Evolutionary conservation across 139 green algal genomes (phyloP), one percentile per base, ranked within the genome.

Genomic region (Tetratostichococcus sp.): DNA sequence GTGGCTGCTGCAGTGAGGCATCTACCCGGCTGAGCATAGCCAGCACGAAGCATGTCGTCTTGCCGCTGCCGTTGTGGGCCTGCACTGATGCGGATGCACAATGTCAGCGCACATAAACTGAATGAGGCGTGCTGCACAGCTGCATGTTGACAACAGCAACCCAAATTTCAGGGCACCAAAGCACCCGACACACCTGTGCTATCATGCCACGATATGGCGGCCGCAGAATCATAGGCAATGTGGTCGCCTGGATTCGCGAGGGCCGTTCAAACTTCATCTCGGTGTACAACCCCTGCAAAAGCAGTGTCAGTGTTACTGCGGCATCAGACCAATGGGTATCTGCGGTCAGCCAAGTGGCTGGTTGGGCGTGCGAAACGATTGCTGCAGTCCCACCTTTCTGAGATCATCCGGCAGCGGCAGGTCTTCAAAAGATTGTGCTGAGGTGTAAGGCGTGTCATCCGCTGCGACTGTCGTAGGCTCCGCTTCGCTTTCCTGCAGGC

Each of bases 251-350:
- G 65, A 99, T 95, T 28, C 82, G 88, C 25, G 85, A 94, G 21
- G 96, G 96, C 70, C 82, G 77, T 83, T 99, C 91, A 83, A 99
- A 99, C 82, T 97, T 97, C 96, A 99, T 99, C 82, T 98, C 94
- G 0, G 83, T 92, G 84, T 99, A 99, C 65, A 99, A 76, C 0
- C 95, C 96, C 81, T 93, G 80, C 21, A 6, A 50, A 23, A 26
- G 11, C 50, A 62, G 39, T 21, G 26, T 8, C 4, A 17, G 19
- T 17, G 50, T 62, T 62, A n/a, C 50, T 62, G n/a, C n/a, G n/a
- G n/a, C n/a, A n/a, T n/a, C n/a, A n/a, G n/a, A n/a, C n/a, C n/a
- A n/a, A n/a, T n/a, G n/a, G n/a, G n/a, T n/a, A n/a, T n/a, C n/a
- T n/a, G n/a, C n/a, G n/a, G n/a, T 73, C 39, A 50, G 39, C 39